A percentile compares a stretch with the other conserved stretches of the same genome.
Evolutionary conservation across 2,329 filamentous ascomycete species (phyloP).

Genomic region (Colletotrichum sp.): DNA sequence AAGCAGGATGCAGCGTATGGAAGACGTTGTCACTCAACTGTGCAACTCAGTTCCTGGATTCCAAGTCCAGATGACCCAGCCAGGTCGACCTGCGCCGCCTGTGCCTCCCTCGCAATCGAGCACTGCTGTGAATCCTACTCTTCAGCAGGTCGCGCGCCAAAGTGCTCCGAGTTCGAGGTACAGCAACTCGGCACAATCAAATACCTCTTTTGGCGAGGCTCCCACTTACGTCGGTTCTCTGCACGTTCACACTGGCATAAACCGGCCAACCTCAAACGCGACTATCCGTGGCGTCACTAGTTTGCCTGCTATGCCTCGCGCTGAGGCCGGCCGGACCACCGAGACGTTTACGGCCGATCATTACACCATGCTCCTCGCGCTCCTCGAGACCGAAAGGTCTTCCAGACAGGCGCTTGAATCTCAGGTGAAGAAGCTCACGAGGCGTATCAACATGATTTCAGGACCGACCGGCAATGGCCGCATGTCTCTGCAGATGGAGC

Average conservation of each 20-base stretch:
- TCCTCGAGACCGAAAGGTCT: constrained; percentile 61
- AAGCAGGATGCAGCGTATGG: constrained; percentile 54
- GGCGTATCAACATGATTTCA: constrained; percentile 52
- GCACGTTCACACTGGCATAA: constrained; percentile 32
- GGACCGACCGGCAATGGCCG: constrained; percentile 7
- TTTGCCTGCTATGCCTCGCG: constrained; percentile 43
- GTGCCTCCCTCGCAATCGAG: constrained; percentile 26
- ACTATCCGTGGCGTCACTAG: constrained; percentile 53
- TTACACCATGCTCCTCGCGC: constrained; percentile 52
- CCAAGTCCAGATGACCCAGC: constrained; percentile 31
- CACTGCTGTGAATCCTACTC: constrained; percentile 30
- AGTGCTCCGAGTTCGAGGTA: constrained; percentile 31
- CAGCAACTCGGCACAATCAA: constrained; percentile 43
- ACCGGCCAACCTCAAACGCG: constrained; percentile 47
- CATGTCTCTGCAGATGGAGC: constrained; percentile 26
- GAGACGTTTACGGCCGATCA: constrained; percentile 45
- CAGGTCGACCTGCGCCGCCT: constrained; percentile 28
- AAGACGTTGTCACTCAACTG: constrained; percentile 55
- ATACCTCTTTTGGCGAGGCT: constrained; percentile 50
- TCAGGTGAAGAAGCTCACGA: constrained; percentile 57
- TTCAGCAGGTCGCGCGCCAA: constrained; percentile 29
- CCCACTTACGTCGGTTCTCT: constrained; percentile 49
- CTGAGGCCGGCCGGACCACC: constrained; percentile 23
- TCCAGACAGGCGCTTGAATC: constrained; percentile 60
- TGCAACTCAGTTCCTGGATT: constrained; percentile 50